A percentile compares a stretch with the other conserved stretches of the same genome.
Evolutionary conservation across 2,329 filamentous ascomycete genomes (phyloP).

Genomic region (Penicillium sp.): DNA sequence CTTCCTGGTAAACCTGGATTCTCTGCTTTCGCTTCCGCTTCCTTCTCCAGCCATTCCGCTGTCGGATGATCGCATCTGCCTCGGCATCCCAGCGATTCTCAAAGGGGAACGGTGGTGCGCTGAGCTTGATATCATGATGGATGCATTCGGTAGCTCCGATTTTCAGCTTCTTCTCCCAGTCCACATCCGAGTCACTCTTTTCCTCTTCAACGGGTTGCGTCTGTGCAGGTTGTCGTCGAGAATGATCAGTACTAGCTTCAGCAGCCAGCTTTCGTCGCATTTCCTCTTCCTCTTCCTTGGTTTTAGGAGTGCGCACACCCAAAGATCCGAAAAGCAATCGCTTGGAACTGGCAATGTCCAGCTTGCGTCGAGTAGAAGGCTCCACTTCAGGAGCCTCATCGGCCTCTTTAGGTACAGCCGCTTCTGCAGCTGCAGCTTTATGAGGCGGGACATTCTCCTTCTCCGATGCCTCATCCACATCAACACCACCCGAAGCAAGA

Average conservation of each 20-base stretch:
- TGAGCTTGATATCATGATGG: slow-evolving; percentile 62
- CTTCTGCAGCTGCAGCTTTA: slow-evolving; percentile 8
- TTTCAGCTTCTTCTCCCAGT: slow-evolving; percentile 69
- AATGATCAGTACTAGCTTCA: slow-evolving; percentile 39
- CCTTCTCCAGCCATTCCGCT: slow-evolving; percentile 33
- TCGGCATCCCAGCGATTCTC: slow-evolving; percentile 81
- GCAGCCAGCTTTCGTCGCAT: slow-evolving; percentile 57
- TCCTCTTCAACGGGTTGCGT: slow-evolving; percentile 19
- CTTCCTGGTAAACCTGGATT: slow-evolving; percentile 44
- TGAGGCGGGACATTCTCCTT: slow-evolving; percentile 29
- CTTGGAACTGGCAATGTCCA: slow-evolving; percentile 59
- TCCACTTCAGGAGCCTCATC: slow-evolving; percentile 12
- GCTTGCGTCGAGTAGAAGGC: slow-evolving; percentile 35
- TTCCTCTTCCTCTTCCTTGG: slow-evolving; percentile 61
- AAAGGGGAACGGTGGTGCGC: slow-evolving; percentile 82
- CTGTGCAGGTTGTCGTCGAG: slow-evolving; percentile 24
- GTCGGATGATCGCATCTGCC: slow-evolving; percentile 50
- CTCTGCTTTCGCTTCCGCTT: slow-evolving; percentile 49
- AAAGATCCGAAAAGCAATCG: slow-evolving; percentile 68
- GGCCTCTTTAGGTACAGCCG: slow-evolving; percentile 4
- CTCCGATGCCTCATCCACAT: slow-evolving; percentile 36
- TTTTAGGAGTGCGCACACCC: slow-evolving; percentile 63
- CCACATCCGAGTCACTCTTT: slow-evolving; percentile 49
- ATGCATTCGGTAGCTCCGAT: slow-evolving; percentile 80
- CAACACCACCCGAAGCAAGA: slow-evolving; percentile 50